Base-by-base conservation (phyloP, 306 rosid genomes). In the Myrica gale region DNA sequence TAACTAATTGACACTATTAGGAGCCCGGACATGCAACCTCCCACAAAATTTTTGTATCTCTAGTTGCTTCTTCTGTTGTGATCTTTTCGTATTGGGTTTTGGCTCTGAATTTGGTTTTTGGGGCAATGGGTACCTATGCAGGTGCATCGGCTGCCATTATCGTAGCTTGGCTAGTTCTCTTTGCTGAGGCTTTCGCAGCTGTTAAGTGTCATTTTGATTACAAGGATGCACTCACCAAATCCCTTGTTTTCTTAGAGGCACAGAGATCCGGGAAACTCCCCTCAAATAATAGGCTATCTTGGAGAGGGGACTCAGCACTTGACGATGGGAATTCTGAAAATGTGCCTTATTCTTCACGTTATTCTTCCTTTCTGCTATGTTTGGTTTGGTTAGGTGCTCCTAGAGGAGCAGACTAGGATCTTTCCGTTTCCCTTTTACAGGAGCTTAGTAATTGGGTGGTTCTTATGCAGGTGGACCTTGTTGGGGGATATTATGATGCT, bases 181-280 rank as follows among this genome's bases (percentile, higher is more conserved):
- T 87, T 58, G 81, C 89, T 81, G 87, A 82, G 56, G 71, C 75
- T 11, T 32, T 83, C 16, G 66, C 76, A 42, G 19, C 6, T 6
- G 96, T 87, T 6, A 55, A 82, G 7, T 92, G 85, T 46, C 9
- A 37, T 0, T 51, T 89, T 1, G 73, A 95, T 75, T 95, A 95
- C 47, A 92, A 87, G 71, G 98, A 95, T 15, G 98, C 98, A 32
- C 97, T 95, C 46, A 82, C 88, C 51, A 95, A 90, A 75, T 88
- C 98, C 57, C 58, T 95, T 43, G 77, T 95, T n/a, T 95, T 92
- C 85, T 80, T 92, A 1, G 98, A 95, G 78, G 96, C 96, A 21
- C 98, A 95, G 85, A 74, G 98, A 46, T 95, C 98, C n/a, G 98
- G 98, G n/a, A 95, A 90, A 62, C 93, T 95, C 53, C 97, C 98